Evolutionary conservation across 805 yeast species (phyloP).

Genomic region (Debaryomyces prosopidis): DNA sequence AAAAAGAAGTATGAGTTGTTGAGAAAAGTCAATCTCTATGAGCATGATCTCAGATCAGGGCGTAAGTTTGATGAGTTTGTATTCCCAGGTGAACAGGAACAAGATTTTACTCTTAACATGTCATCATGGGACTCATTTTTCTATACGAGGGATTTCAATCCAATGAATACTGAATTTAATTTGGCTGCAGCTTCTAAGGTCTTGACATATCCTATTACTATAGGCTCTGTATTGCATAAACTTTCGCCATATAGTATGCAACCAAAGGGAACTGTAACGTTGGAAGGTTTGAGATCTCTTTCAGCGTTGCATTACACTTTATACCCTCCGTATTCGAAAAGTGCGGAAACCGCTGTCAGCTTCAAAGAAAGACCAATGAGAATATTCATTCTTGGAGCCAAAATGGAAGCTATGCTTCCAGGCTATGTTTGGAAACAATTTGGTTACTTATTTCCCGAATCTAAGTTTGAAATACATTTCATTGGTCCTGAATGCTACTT

Average conservation of each 20-base stretch:
- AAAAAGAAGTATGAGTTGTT: conserved; percentile 67
- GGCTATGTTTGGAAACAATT: conserved; percentile 95
- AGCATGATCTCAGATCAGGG: conserved; percentile 93
- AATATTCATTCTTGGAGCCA: conserved; percentile 85
- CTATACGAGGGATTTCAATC: conserved; percentile 87
- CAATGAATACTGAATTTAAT: conserved; percentile 97
- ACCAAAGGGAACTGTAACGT: conserved; percentile 84
- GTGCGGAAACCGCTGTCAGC: conserved; percentile 50
- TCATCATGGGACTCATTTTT: conserved; percentile 90
- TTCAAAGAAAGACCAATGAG: conserved; percentile 87
- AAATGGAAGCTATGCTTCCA: conserved; percentile 92
- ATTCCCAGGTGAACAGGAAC: conserved; percentile 79
- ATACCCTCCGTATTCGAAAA: conserved; percentile 58
- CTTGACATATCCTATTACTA: conserved; percentile 89
- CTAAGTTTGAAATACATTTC: conserved; percentile 82
- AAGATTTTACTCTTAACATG: conserved; percentile 74
- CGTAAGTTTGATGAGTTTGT: conserved; percentile 94
- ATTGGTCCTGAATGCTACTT: conserved; percentile 90
- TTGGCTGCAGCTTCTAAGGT: conserved; percentile 94
- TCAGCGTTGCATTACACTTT: conserved; percentile 91
- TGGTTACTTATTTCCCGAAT: conserved; percentile 79
- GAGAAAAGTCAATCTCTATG: conserved; percentile 86
- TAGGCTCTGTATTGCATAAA: conserved; percentile 79
- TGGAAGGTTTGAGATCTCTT: conserved; percentile 90
- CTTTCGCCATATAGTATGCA: conserved; percentile 79